Conservation (phyloP, 768 basidiomycete genomes). For the Pleurotus tuoliensis region DNA sequence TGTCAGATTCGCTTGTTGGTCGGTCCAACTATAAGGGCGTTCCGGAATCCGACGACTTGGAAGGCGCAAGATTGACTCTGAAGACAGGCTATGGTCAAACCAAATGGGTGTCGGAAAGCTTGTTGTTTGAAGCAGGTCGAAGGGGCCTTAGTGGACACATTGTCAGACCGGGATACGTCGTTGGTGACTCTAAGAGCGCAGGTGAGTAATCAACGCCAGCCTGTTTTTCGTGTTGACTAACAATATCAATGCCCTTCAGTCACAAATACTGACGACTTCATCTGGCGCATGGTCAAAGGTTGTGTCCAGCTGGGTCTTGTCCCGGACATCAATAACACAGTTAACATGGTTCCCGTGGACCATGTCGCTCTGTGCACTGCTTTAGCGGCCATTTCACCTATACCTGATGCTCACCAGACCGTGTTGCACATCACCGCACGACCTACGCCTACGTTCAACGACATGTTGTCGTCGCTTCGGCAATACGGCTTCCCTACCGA, state of each 20-base stretch:
- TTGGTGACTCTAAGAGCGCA: constrained; percentile 85
- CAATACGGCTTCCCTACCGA: constrained; percentile 78
- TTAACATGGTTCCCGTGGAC: constrained; percentile 98
- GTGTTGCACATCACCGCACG: constrained; percentile 85
- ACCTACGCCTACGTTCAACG: constrained; percentile 88
- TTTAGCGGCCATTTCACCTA: constrained; percentile 64
- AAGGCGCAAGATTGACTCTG: constrained; percentile 70
- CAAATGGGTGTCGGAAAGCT: constrained; percentile 98
- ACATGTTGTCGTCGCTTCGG: constrained; percentile 66
- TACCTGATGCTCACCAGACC: constrained; percentile 40
- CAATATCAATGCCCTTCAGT: constrained; percentile 42
- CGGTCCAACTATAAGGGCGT: constrained; percentile 56
- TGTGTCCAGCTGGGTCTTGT: constrained; percentile 95
- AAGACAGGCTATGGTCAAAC: constrained; percentile 95
- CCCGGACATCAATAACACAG: constrained; percentile 96
- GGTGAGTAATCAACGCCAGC: constrained; percentile 43
- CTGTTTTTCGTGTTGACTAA: background rate
- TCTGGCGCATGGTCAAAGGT: constrained; percentile 98
- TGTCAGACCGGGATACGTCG: constrained; percentile 91
- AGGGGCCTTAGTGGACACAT: constrained; percentile 84
- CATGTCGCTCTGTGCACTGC: constrained; percentile 85
- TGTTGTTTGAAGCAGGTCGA: constrained; percentile 86
- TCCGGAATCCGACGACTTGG: constrained; percentile 84
- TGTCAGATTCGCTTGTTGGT: constrained; percentile 67
- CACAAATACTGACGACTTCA: constrained; percentile 98